A percentile compares a stretch with the other conserved stretches of the same genome.
Conservation (phyloP, 2,329 filamentous ascomycete genomes). For the Massarina eburnea region DNA sequence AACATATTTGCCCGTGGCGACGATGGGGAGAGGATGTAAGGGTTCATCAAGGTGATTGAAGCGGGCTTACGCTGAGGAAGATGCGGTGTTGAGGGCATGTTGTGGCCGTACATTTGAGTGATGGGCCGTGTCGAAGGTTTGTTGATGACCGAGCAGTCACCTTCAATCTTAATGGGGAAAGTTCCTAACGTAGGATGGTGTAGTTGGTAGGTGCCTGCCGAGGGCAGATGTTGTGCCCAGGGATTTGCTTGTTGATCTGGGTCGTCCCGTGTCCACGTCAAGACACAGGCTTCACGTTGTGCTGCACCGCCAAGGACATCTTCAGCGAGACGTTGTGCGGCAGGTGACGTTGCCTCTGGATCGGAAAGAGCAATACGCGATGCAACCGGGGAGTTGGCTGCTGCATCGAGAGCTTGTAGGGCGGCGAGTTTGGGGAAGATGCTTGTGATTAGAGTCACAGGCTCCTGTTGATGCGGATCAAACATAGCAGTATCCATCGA, state of each 20-base stretch:
- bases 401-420: conserved; percentile 48
- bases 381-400: conserved; percentile 49
- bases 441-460: conserved; percentile 39
- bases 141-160: conserved; percentile 44
- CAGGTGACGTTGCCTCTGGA: conserved; percentile 65
- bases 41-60: conserved; percentile 41
- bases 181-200: conserved; percentile 49
- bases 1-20: conserved; percentile 36
- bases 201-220: conserved; percentile 47
- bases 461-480: conserved; percentile 34
- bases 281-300: conserved; percentile 67
- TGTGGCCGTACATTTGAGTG: conserved; percentile 43
- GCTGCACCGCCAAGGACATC: conserved; percentile 62
- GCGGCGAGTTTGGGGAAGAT: conserved; percentile 53
- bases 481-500: conserved; percentile 29
- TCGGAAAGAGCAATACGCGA: conserved; percentile 64
- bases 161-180: conserved; percentile 47
- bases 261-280: conserved; percentile 62
- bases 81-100: conserved; percentile 41
- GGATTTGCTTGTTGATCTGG: conserved; percentile 40
- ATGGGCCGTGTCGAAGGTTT: conserved; percentile 41
- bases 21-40: conserved; percentile 41
- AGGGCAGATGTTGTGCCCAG: conserved; percentile 40
- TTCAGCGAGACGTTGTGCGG: conserved; percentile 62
- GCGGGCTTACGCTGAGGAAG: conserved; percentile 28